Base-by-base conservation (phyloP, 2,329 filamentous ascomycete genomes). In the Sporothrix curviconia region DNA sequence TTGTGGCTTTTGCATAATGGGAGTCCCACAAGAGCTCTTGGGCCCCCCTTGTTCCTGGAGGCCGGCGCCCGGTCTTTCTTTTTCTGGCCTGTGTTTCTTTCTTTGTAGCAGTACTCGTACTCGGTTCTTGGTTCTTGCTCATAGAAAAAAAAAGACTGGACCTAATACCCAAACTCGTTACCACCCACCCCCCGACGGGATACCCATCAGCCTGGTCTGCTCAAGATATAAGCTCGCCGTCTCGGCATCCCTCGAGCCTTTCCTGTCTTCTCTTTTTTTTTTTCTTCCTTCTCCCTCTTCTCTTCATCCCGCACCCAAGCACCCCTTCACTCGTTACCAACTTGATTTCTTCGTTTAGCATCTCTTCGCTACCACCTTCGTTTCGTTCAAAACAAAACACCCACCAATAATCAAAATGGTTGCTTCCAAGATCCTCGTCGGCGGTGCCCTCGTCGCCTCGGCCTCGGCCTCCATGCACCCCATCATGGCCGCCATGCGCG, bases 321-420 rank as follows among this genome's bases (percentile, higher is more conserved):
- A n/a, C n/a, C n/a, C n/a, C 32, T 49, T n/a, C 52, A 22, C 40
- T 50, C 44, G 43, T 24, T 55, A 57, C 14, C 25, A 56, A n/a
- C 17, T 9, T 42, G n/a, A 22, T 43, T n/a, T 19, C 14, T 32
- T 37, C 49, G 15, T 24, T 28, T 22, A 39, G 36, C 44, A 14
- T 43, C 30, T 36, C 14, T 15, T 46, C 12, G 36, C 34, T 44
- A 9, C 22, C 54, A 43, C 39, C n/a, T 28, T 44, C 44, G 30
- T 25, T 46, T 14, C 17, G n/a, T n/a, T n/a, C n/a, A n/a, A n/a
- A n/a, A n/a, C n/a, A n/a, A 36, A 43, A 32, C 47, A 12, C 37
- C 44, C 50, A 44, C 36, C 4, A 14, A 42, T 14, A 3, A 22
- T 43, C 36, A 62, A 49, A 40, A 64, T 64, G 62, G 57, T 62